Conservation (phyloP, 257 asterid species). For the Mitragyna speciosa region DNA sequence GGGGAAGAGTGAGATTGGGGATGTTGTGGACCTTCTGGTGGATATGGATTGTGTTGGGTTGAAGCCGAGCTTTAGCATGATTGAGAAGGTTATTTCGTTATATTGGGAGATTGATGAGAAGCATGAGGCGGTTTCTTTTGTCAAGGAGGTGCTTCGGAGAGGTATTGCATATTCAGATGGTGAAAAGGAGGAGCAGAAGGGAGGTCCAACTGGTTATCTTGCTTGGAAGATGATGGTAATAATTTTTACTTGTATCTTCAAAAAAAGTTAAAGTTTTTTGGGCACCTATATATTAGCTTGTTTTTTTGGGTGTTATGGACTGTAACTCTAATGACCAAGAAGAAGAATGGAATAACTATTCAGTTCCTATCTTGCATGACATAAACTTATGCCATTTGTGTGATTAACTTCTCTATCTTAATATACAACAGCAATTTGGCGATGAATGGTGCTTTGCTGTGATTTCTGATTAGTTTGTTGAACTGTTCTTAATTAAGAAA, state of each 20-base stretch:
- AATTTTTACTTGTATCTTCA: not conserved
- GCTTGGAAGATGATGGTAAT: constrained; percentile 99
- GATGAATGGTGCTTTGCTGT: not conserved
- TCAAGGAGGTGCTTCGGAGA: constrained; percentile 80
- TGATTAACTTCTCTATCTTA: not conserved
- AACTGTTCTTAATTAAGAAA: not conserved
- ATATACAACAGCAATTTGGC: not conserved
- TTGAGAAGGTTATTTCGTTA: constrained; percentile 83
- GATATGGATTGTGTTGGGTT: constrained; percentile 97
- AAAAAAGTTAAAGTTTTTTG: no score
- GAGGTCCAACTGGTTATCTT: constrained; percentile 89
- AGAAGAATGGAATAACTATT: not conserved
- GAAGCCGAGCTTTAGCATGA: constrained; percentile 79
- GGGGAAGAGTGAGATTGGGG: constrained; percentile 56
- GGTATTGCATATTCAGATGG: constrained; percentile 47
- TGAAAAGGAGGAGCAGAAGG: constrained; percentile 54
- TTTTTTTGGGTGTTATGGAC: not conserved
- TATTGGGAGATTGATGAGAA: constrained; percentile 83
- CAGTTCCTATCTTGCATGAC: not conserved
- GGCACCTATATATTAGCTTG: not conserved
- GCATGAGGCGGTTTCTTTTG: constrained; percentile 57
- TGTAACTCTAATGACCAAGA: not conserved
- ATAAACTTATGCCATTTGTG: not conserved
- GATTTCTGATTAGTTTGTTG: not conserved
- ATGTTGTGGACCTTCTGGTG: constrained; percentile 82